phyloP scores from a whole-genome alignment of 805 yeast species.

The Saccharomycopsis synnaedendra region DNA sequence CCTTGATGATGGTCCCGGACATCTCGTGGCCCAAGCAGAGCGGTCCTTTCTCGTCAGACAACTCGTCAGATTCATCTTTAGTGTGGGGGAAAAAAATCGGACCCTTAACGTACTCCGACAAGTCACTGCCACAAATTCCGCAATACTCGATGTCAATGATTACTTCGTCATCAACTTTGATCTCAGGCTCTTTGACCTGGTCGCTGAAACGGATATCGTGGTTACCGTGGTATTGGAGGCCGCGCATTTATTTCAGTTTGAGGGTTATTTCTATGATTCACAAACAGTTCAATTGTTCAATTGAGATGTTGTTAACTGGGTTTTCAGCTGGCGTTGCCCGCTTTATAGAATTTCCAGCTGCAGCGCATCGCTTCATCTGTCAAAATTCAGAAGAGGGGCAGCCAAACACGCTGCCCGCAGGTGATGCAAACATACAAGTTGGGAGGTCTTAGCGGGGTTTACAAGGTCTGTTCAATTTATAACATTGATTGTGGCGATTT shows the following conservation, averaged over 20 bases:
- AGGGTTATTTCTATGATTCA: background rate
- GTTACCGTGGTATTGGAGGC: slow-evolving; percentile 36
- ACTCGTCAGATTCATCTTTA: slow-evolving; percentile 28
- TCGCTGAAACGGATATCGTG: slow-evolving; percentile 32
- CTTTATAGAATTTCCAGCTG: background rate
- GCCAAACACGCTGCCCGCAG: no score
- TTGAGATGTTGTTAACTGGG: no score
- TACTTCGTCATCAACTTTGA: slow-evolving; percentile 28
- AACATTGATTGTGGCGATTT: no score
- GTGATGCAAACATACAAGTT: no score
- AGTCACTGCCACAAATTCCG: slow-evolving; percentile 56
- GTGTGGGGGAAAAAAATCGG: slow-evolving; percentile 39
- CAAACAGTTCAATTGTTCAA: no score
- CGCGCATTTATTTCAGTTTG: slow-evolving; percentile 31
- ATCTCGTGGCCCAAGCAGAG: slow-evolving; percentile 45
- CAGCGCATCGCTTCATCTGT: background rate
- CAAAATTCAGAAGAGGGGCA: background rate
- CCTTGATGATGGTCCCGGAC: slow-evolving; percentile 32
- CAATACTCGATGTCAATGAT: slow-evolving; percentile 37
- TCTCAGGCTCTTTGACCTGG: slow-evolving; percentile 25
- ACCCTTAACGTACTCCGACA: slow-evolving; percentile 45
- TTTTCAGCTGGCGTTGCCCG: background rate
- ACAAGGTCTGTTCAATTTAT: no score
- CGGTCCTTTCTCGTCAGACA: slow-evolving; percentile 32
- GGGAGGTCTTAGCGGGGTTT: no score